These are phyloP conservation scores for Laburnicola sp. DNA, from an alignment of 2,329 filamentous ascomycete species.

Conservation along the genomic window DNA sequence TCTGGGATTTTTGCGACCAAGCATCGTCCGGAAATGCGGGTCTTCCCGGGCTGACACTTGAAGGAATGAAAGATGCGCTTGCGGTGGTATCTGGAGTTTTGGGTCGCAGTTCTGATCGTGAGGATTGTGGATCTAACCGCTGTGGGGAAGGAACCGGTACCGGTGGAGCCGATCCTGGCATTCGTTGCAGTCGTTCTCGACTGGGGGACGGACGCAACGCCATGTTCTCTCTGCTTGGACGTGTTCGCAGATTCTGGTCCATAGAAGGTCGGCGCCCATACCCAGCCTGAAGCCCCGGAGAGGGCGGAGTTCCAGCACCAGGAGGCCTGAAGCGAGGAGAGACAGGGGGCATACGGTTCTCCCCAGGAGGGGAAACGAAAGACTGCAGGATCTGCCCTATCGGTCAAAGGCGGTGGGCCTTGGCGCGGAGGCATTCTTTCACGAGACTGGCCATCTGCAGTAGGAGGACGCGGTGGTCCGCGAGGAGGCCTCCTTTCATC, in stretches of 20 bases:
- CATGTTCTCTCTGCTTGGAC: slow-evolving; percentile 43
- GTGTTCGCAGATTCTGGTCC: slow-evolving; percentile 39
- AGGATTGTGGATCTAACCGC: slow-evolving; percentile 47
- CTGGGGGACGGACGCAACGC: slow-evolving; percentile 35
- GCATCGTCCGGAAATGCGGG: slow-evolving; percentile 35
- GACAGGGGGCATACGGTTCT: slow-evolving; percentile 1
- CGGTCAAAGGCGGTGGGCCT: slow-evolving; percentile 10
- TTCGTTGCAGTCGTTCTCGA: slow-evolving; percentile 34
- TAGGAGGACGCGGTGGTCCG: slow-evolving; percentile 15
- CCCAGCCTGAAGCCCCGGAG: slow-evolving; percentile 23
- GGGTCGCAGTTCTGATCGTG: slow-evolving; percentile 44
- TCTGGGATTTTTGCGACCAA: slow-evolving; percentile 34
- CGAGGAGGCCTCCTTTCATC: slow-evolving; percentile 22
- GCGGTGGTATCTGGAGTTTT: slow-evolving; percentile 36
- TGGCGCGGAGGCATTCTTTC: slow-evolving; percentile 8
- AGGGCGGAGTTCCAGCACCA: slow-evolving; percentile 27
- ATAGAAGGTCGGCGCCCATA: slow-evolving; percentile 39
- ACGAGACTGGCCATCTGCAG: slow-evolving; percentile 12
- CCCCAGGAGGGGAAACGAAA: slow-evolving; percentile 6
- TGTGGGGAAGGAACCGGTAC: slow-evolving; percentile 35
- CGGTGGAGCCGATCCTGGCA: slow-evolving; percentile 21
- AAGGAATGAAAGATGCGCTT: slow-evolving; percentile 21
- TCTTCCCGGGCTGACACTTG: slow-evolving; percentile 32
- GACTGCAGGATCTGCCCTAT: slow-evolving; percentile 6
- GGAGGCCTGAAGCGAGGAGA: slow-evolving; percentile 11